Evolutionary conservation across 2,329 filamentous ascomycete species (phyloP), one percentile per base, ranked within the genome.

Genomic region (Aureobasidium mangrovei): DNA sequence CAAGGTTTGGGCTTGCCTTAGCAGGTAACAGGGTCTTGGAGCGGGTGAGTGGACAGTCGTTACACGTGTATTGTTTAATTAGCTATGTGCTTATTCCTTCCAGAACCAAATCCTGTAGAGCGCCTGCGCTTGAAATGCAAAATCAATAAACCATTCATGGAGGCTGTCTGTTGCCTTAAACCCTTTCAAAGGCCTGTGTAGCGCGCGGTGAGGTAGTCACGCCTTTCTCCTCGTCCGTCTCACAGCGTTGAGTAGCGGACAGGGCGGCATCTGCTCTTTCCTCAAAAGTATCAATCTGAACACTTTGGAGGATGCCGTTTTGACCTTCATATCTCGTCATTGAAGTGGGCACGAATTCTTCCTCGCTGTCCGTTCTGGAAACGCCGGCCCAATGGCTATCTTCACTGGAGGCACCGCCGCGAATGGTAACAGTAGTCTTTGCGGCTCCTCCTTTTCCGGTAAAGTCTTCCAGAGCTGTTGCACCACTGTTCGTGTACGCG

Each of bases 51-150:
- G 18, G 18, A 18, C 18, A 18, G 18, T 18, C 6, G 32, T 33
- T 33, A 28, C n/a, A 27, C 39, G 31, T 40, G 40, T 38, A n/a
- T 46, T 39, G 27, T 7, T 18, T 29, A 5, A 26, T 39, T 32
- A 24, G n/a, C n/a, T 40, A 32, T 31, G 27, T 35, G 28, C 29
- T 38, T n/a, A n/a, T 18, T 12, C 27, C n/a, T 38, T 18, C n/a
- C 7, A 32, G 40, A 27, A 7, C 29, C 33, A 38, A 35, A 32
- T 27, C n/a, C 38, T 33, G 5, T 9, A 51, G 26, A 31, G 38
- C 47, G 47, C 47, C 47, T 28, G 38, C 47, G 47, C 47, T 51
- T 28, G 38, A 42, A 51, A 51, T 49, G 35, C 46, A 49, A 49
- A 9, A 40, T 28, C 39, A 42, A 51, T 18, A 18, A 51, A 32